Evolutionary conservation across 75 land plant species (phyloP).

Genomic region (Cunninghamia lanceolata): DNA sequence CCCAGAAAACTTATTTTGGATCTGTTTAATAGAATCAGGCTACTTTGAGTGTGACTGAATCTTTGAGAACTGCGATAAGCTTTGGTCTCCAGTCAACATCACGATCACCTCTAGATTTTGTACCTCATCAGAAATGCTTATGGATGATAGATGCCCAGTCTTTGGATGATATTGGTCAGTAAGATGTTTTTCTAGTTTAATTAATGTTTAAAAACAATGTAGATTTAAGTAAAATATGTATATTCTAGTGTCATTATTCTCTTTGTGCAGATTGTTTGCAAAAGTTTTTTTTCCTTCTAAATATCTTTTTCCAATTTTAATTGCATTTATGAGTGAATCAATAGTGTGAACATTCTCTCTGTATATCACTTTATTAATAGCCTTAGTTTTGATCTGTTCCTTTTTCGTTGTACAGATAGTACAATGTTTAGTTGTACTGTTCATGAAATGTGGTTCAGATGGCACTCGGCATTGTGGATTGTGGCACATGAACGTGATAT

Average conservation of each 20-base stretch:
- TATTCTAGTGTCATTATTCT: background rate
- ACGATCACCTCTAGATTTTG: slow-evolving; percentile 72
- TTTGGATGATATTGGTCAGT: slow-evolving; percentile 40
- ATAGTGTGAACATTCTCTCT: background rate
- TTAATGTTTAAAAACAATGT: background rate
- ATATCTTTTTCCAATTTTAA: background rate
- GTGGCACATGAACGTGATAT: slow-evolving; percentile 5
- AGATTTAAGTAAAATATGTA: background rate
- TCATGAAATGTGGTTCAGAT: slow-evolving; percentile 70
- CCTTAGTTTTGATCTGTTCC: background rate
- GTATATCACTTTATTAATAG: background rate
- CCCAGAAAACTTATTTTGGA: background rate
- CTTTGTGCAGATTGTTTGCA: background rate
- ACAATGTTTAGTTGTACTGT: slow-evolving; percentile 32
- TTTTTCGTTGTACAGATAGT: slow-evolving; percentile 12
- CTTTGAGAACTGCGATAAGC: slow-evolving; percentile 27
- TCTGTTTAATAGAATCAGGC: slow-evolving; percentile 18
- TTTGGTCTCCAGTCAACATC: slow-evolving; percentile 59
- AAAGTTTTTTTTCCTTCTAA: background rate
- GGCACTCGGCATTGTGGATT: slow-evolving; percentile 80
- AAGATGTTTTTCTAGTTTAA: background rate
- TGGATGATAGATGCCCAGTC: slow-evolving; percentile 74
- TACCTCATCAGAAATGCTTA: slow-evolving; percentile 77
- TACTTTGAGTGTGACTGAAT: background rate
- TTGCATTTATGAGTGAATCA: background rate